Evolutionary conservation across 768 basidiomycete species (phyloP).

Genomic region (Tricholoma saponaceum): DNA sequence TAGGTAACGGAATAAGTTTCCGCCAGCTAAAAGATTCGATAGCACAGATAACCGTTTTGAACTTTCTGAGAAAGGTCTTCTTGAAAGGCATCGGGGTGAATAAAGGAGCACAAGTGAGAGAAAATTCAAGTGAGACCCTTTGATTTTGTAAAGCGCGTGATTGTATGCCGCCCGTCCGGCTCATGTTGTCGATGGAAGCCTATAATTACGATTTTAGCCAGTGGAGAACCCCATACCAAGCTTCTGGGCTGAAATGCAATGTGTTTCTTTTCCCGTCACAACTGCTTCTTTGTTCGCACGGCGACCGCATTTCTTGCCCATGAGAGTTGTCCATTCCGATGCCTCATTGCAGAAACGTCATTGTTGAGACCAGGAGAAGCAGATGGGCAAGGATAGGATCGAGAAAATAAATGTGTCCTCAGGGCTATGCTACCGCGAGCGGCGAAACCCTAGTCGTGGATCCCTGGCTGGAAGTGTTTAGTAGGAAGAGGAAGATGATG

Average conservation of each 20-base stretch:
- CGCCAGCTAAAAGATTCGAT: background rate
- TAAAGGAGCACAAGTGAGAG: background rate
- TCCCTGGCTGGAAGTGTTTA: no score
- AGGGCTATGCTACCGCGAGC: background rate
- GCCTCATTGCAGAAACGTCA: background rate
- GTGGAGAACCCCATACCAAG: background rate
- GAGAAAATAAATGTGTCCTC: background rate
- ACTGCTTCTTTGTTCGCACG: background rate
- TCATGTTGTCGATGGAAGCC: background rate
- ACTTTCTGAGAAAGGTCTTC: background rate
- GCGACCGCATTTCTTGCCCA: background rate
- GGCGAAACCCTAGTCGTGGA: background rate
- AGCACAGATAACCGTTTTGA: background rate
- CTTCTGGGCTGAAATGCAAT: background rate
- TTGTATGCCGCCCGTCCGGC: background rate
- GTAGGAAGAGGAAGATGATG: no score
- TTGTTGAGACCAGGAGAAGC: background rate
- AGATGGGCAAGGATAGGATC: no score
- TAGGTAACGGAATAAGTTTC: background rate
- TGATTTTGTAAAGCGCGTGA: background rate
- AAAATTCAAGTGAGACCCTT: background rate
- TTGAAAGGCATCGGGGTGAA: background rate
- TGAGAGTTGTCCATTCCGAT: background rate
- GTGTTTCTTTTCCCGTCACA: background rate
- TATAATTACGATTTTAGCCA: background rate